phyloP scores from a whole-genome alignment of 768 basidiomycete genomes.

The Lactarius vividus region DNA sequence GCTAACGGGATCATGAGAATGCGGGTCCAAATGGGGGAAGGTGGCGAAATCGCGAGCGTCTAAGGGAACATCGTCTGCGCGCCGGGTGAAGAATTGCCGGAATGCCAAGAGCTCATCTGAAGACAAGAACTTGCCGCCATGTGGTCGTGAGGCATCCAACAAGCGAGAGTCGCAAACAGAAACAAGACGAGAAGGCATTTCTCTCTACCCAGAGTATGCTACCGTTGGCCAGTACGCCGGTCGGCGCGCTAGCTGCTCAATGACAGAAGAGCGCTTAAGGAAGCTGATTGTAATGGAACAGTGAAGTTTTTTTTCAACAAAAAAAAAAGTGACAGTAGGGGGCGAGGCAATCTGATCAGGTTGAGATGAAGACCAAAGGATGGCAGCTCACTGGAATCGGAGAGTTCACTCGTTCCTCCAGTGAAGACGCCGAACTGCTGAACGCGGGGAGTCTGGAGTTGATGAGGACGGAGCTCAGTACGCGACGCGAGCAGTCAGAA shows the following conservation, averaged over 20 bases:
- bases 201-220: slow-evolving; percentile 1
- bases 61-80: slow-evolving; percentile 7
- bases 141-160: slow-evolving; percentile 3
- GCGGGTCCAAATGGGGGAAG: not conserved
- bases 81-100: slow-evolving; percentile 19
- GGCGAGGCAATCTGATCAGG: not conserved
- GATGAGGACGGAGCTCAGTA: slow-evolving; percentile 8
- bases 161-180: not conserved
- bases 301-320: not conserved
- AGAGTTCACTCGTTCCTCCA: slow-evolving; percentile 13
- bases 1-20: not conserved
- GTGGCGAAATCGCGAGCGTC: slow-evolving; percentile 6
- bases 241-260: slow-evolving; percentile 6
- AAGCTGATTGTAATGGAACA: not conserved
- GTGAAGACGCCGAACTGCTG: not conserved
- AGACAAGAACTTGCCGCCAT: slow-evolving; percentile 7
- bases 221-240: not conserved
- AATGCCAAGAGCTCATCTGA: slow-evolving; percentile 19
- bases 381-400: not conserved
- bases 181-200: not conserved
- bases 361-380: not conserved
- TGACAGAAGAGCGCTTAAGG: not conserved
- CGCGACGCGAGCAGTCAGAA: slow-evolving; percentile 1
- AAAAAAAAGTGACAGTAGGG: not conserved
- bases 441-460: slow-evolving; percentile 1